phyloP scores from a whole-genome alignment of 768 basidiomycete species.

The Astraeus odoratus region DNA sequence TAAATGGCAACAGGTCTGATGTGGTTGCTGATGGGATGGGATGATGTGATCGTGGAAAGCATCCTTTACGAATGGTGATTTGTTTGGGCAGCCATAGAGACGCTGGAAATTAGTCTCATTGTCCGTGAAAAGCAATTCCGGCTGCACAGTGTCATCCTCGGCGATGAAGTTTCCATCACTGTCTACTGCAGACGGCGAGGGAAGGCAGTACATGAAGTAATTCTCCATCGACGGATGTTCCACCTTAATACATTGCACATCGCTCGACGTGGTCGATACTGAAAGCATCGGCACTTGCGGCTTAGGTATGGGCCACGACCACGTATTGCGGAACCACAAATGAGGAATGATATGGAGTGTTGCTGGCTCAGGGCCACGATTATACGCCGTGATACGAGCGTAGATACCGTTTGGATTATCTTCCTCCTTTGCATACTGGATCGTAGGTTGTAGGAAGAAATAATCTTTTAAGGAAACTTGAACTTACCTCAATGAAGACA shows the following conservation, averaged over 20 bases:
- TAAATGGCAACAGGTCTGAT: constrained; percentile 25
- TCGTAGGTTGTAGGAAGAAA: constrained; percentile 4
- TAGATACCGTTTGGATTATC: constrained; percentile 84
- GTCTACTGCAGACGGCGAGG: constrained; percentile 86
- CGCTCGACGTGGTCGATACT: constrained; percentile 41
- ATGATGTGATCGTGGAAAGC: constrained; percentile 99
- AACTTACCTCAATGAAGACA: constrained; percentile 87
- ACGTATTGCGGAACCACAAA: constrained; percentile 96
- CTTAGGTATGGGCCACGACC: constrained; percentile 83
- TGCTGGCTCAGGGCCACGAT: constrained; percentile 92
- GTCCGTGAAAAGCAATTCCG: constrained; percentile 89
- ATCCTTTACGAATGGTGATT: constrained; percentile 83
- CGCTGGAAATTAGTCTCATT: constrained; percentile 95
- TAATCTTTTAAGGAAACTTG: constrained; percentile 2
- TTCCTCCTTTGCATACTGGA: constrained; percentile 94
- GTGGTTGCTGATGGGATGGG: constrained; percentile 66
- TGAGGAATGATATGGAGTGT: constrained; percentile 93
- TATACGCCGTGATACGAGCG: constrained; percentile 93
- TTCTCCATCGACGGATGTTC: constrained; percentile 70
- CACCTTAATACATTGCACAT: constrained; percentile 58
- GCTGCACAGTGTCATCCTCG: constrained; percentile 55
- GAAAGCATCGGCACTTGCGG: constrained; percentile 58
- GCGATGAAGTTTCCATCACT: constrained; percentile 59
- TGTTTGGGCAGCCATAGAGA: constrained; percentile 84
- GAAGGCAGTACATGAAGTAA: constrained; percentile 80